Percentiles rank a stretch among this genome's conserved stretches.
These are phyloP conservation scores for Suillus tomentosus DNA, from an alignment of 768 basidiomycete genomes.

Conservation along the genomic window DNA sequence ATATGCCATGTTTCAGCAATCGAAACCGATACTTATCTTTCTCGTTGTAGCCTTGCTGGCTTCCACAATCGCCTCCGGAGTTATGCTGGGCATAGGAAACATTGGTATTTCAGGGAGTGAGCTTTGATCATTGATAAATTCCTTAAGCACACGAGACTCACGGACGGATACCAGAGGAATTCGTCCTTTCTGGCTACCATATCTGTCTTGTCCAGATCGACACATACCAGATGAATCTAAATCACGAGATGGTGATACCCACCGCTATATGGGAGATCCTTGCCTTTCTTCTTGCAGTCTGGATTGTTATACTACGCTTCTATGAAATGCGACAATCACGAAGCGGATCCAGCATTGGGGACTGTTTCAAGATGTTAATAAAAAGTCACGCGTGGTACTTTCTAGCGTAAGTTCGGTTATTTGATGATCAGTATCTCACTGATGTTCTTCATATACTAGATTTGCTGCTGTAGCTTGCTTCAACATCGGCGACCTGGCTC, in stretches of 20 bases:
- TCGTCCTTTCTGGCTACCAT: not conserved
- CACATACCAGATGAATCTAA: not conserved
- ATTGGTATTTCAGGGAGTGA: not conserved
- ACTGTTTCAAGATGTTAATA: not conserved
- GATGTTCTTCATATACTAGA: not conserved
- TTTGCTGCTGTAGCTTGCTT: conserved; percentile 1
- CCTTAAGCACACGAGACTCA: not conserved
- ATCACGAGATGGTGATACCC: not conserved
- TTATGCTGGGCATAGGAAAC: not conserved
- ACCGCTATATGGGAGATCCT: not conserved
- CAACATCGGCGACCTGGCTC: not conserved
- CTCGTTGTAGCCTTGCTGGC: not conserved
- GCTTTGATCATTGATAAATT: not conserved
- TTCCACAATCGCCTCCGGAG: not conserved
- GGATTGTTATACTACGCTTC: not conserved
- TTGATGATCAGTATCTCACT: not conserved
- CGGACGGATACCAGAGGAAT: not conserved
- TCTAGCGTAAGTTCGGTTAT: not conserved
- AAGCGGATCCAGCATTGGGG: not conserved
- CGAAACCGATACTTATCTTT: not conserved
- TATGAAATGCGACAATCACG: not conserved
- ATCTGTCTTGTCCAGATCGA: not conserved
- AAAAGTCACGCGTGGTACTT: not conserved
- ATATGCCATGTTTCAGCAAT: not conserved
- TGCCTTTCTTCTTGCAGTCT: not conserved